Conservation (phyloP, 306 rosid genomes). For the Prunus fruticosa region DNA sequence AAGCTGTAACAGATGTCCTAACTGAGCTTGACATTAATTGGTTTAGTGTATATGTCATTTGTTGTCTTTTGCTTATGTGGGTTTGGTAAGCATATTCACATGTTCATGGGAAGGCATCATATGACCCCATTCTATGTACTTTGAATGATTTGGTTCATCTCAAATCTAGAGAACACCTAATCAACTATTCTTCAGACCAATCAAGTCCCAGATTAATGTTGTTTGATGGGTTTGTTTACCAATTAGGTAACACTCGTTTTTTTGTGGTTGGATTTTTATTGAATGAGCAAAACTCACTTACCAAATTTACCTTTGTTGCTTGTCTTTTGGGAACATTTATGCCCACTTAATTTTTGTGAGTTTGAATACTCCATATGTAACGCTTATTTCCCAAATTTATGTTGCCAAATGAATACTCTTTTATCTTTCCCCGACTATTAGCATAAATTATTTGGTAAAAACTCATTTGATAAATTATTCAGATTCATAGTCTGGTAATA, state of each 20-base stretch:
- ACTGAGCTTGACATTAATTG: neutral
- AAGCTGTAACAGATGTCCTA: neutral
- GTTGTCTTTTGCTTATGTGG: neutral
- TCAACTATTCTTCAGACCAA: neutral
- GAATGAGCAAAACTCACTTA: neutral
- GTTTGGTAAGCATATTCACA: neutral
- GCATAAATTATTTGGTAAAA: neutral
- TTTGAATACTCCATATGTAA: neutral
- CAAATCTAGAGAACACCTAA: slow-evolving; percentile 1
- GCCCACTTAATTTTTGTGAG: neutral
- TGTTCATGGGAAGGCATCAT: neutral
- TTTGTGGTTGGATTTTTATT: neutral
- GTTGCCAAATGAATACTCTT: neutral
- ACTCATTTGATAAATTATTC: too few relatives aligned
- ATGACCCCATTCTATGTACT: neutral
- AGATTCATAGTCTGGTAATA: too few relatives aligned
- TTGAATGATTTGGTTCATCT: neutral
- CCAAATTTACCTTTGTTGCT: slow-evolving; percentile 4
- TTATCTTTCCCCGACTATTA: neutral
- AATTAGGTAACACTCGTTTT: neutral
- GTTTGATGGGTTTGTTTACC: slow-evolving; percentile 2
- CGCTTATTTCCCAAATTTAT: neutral
- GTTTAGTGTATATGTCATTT: neutral
- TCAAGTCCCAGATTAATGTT: neutral
- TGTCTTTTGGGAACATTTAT: neutral